phyloP scores from a whole-genome alignment of 306 rosid genomes.

The Biancaea sappan region DNA sequence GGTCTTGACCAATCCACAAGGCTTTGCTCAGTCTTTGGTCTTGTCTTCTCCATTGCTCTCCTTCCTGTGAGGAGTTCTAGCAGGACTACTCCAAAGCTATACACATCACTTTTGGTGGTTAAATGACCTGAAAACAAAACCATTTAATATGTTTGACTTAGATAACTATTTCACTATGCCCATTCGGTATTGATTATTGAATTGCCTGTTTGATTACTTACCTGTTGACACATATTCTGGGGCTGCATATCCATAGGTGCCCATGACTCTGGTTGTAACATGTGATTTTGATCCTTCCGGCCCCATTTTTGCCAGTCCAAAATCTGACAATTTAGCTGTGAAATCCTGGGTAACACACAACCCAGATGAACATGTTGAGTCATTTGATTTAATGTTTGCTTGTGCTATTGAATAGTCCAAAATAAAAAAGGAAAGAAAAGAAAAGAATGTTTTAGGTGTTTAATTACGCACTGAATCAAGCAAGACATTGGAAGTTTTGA shows the following conservation, averaged over 20 bases:
- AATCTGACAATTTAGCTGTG: conserved; percentile 91
- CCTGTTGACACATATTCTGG: conserved; percentile 95
- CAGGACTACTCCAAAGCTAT: conserved; percentile 88
- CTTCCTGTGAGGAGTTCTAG: conserved; percentile 85
- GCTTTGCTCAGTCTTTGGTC: conserved; percentile 79
- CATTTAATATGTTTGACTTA: conserved; percentile 4
- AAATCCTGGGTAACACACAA: conserved; percentile 59
- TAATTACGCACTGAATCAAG: conserved; percentile 71
- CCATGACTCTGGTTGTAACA: conserved; percentile 95
- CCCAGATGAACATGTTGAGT: background rate
- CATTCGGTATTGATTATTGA: background rate
- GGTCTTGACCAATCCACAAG: conserved; percentile 95
- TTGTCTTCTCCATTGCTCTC: conserved; percentile 77
- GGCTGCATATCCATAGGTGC: conserved; percentile 96
- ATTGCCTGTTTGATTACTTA: conserved; percentile 30
- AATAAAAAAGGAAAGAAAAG: background rate
- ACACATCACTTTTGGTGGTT: conserved; percentile 85
- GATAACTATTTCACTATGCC: background rate
- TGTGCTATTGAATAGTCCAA: background rate
- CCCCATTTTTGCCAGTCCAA: conserved; percentile 97
- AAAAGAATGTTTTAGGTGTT: background rate
- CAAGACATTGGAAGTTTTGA: conserved; percentile 91
- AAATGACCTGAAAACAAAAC: conserved; percentile 68
- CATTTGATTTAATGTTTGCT: background rate
- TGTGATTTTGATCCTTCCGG: conserved; percentile 95